Evolutionary conservation across 2,329 filamentous ascomycete genomes (phyloP).

Genomic region (Ophiocordyceps unilateralis): DNA sequence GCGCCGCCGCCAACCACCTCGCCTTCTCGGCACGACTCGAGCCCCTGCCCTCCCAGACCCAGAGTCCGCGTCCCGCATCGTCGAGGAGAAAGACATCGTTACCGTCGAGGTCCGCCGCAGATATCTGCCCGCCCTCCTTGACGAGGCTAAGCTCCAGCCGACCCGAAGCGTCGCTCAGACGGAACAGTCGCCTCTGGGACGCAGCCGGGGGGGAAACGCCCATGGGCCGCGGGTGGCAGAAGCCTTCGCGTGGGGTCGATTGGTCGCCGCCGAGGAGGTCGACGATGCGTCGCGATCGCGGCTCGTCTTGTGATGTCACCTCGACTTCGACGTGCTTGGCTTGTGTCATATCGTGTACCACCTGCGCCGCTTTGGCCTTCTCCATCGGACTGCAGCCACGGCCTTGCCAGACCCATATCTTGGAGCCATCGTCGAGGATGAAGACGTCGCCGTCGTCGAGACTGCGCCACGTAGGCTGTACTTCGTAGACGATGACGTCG

Average conservation of each 20-base stretch:
- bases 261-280: slow-evolving; percentile 34
- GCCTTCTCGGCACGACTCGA: slow-evolving; percentile 42
- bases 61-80: slow-evolving; percentile 37
- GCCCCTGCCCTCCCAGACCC: slow-evolving; percentile 47
- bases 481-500: slow-evolving; percentile 43
- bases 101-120: slow-evolving; percentile 32
- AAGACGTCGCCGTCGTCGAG: slow-evolving; percentile 52
- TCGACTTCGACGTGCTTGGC: slow-evolving; percentile 49
- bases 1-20: slow-evolving; percentile 41
- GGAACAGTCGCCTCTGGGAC: slow-evolving; percentile 30
- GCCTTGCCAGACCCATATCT: slow-evolving; percentile 57
- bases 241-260: slow-evolving; percentile 18
- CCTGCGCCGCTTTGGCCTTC: slow-evolving; percentile 49
- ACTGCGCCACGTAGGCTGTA: slow-evolving; percentile 41
- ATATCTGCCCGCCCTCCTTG: slow-evolving; percentile 32
- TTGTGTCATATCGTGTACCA: slow-evolving; percentile 46
- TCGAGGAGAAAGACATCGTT: slow-evolving; percentile 46
- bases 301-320: slow-evolving; percentile 44
- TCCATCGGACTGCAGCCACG: slow-evolving; percentile 49
- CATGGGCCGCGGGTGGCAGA: slow-evolving; percentile 25
- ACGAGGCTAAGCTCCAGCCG: slow-evolving; percentile 38
- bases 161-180: slow-evolving; percentile 45
- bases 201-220: slow-evolving; percentile 2
- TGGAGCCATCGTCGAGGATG: slow-evolving; percentile 41
- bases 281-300: slow-evolving; percentile 34